These are phyloP conservation scores for Eremochloa ophiuroides DNA, from an alignment of 176 grass and related monocot genomes.

Conservation along the genomic window DNA sequence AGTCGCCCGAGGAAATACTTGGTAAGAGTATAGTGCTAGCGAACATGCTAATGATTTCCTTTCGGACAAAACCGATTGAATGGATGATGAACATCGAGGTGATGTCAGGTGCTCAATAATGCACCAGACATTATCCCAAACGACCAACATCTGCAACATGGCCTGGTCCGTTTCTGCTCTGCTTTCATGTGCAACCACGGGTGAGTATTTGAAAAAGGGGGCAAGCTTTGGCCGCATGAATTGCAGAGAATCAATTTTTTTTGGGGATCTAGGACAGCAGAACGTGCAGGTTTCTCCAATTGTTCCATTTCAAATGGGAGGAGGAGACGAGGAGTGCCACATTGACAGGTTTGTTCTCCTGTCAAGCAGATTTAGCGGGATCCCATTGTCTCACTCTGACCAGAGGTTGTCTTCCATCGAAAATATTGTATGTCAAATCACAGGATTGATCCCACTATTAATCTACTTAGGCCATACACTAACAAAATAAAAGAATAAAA, in stretches of 20 bases:
- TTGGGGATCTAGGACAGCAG: not conserved
- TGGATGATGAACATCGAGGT: not conserved
- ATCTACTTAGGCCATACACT: not conserved
- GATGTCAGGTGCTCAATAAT: slow-evolving; percentile 32
- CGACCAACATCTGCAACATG: not conserved
- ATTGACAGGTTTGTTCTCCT: not conserved
- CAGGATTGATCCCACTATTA: not conserved
- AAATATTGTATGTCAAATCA: not conserved
- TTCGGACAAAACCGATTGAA: not conserved
- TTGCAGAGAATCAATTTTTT: not conserved
- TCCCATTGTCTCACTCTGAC: not conserved
- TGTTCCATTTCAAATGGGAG: not conserved
- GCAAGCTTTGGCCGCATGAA: not conserved
- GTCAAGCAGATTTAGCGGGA: slow-evolving; percentile 17
- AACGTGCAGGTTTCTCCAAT: slow-evolving; percentile 33
- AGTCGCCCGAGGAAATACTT: not conserved
- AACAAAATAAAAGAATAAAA: not conserved
- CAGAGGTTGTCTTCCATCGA: not conserved
- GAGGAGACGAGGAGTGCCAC: slow-evolving; percentile 3
- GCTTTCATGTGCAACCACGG: slow-evolving; percentile 28
- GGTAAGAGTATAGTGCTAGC: not conserved
- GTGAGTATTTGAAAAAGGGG: not conserved
- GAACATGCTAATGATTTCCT: not conserved
- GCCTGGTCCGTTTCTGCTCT: not conserved
- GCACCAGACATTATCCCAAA: not conserved